Evolutionary conservation across 1,139 yeast genomes (phyloP).

Genomic region (Pichia inconspicua): DNA sequence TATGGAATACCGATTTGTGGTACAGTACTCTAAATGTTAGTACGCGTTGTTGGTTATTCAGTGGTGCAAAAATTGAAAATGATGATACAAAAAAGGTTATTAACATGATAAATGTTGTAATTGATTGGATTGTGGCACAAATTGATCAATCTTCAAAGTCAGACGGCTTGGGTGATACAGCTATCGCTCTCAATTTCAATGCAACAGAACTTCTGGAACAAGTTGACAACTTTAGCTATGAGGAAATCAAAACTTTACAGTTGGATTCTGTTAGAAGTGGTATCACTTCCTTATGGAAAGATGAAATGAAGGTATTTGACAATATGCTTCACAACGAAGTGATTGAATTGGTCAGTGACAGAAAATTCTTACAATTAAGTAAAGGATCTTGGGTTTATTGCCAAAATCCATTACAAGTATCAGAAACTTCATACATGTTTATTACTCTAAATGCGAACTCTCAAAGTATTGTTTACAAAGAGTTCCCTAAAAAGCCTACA

Average conservation of each 20-base stretch:
- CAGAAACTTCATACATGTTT: constrained; percentile 35
- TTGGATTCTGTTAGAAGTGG: constrained; percentile 36
- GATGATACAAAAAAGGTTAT: constrained; percentile 11
- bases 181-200: constrained; percentile 1
- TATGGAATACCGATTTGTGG: constrained; percentile 15
- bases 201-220: constrained; percentile 27
- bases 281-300: constrained; percentile 32
- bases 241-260: constrained; percentile 51
- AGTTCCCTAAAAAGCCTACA: constrained; percentile 37
- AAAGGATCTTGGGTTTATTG: constrained; percentile 83
- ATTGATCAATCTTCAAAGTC: constrained; percentile 6
- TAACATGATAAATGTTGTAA: constrained; percentile 4
- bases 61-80: constrained; percentile 9
- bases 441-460: constrained; percentile 69
- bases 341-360: constrained; percentile 69
- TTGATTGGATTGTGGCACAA: constrained; percentile 23
- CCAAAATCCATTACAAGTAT: constrained; percentile 49
- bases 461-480: constrained; percentile 53
- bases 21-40: constrained; percentile 11
- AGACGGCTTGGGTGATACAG: neutral
- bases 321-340: constrained; percentile 51
- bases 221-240: constrained; percentile 39
- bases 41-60: constrained; percentile 15
- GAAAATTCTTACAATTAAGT: constrained; percentile 61
- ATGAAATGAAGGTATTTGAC: constrained; percentile 37